Base-by-base conservation (phyloP, 345 rosid species). In the Turritis glabra region DNA sequence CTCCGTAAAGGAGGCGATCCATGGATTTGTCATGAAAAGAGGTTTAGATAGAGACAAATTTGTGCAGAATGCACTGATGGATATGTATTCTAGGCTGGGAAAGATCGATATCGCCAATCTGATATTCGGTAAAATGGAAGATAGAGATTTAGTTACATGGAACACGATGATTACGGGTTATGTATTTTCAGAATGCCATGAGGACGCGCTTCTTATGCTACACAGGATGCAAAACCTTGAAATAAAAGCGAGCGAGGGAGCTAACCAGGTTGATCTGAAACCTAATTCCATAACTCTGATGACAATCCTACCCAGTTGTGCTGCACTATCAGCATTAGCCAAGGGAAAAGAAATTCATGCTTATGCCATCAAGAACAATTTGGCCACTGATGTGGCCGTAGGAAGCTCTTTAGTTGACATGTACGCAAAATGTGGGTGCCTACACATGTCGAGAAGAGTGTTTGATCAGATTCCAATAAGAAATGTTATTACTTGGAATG, bases 321-420 rank as follows among this genome's bases (percentile, higher is more conserved):
- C 89, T 48, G 83, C 90, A 44, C 80, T 91, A 66, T 82, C 88
- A 65, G 93, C 95, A 71, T 66, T 92, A 76, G 79, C 87, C 15
- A 94, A 90, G 76, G 97, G 98, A 51, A 88, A 86, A 75, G 95
- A 94, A 80, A 86, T 94, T 46, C 98, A 94, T 80, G 88, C 90
- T 67, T 94, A 88, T 32, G 95, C 98, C 41, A 80, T 87, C 76
- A 85, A 90, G 85, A 82, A 84, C 80, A 59, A 66, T 58, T 80
- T 94, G 61, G 90, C 82, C 41, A 75, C 86, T 61, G 90, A 89
- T 73, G 88, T 94, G 62, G 89, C 90, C 8, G 93, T 94, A 18
- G 98, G 97, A 63, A 94, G 97, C 76, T 96, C 97, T 68, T 73
- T 90, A 54, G 92, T 91, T 56, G 96, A 91, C 79, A 88, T 91